A percentile compares a stretch with the other conserved stretches of the same genome.
phyloP scores from a whole-genome alignment of 306 rosid species.

The Rubus idaeus region DNA sequence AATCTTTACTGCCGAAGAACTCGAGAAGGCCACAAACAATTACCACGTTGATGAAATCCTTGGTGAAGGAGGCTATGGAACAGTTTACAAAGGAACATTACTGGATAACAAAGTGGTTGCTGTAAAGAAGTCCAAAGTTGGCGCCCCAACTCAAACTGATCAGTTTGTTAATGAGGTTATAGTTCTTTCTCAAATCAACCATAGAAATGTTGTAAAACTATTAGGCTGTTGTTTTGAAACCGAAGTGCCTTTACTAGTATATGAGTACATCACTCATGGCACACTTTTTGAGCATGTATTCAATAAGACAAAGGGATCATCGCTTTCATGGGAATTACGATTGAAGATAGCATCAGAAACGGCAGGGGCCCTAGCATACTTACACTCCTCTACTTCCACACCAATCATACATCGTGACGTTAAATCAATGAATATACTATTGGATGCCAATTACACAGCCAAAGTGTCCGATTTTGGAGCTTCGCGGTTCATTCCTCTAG shows the following conservation, averaged over 20 bases:
- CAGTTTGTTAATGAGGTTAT: conserved; percentile 30
- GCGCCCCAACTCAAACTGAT: not conserved
- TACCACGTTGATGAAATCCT: too few relatives aligned
- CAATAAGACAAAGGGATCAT: not conserved
- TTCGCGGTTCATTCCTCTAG: not conserved
- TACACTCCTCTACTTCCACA: conserved; percentile 14
- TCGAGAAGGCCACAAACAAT: too few relatives aligned
- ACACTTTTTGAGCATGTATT: conserved; percentile 12
- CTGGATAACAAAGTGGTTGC: conserved; percentile 14
- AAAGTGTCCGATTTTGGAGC: conserved; percentile 17
- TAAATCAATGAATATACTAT: conserved; percentile 15
- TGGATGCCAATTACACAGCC: not conserved
- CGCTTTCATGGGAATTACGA: conserved; percentile 21
- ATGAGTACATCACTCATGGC: conserved; percentile 21
- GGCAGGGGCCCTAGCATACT: conserved; percentile 26
- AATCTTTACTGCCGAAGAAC: too few relatives aligned
- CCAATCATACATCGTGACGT: conserved; percentile 25
- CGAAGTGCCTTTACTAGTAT: conserved; percentile 16
- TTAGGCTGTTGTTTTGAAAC: conserved; percentile 32
- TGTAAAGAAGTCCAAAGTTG: conserved; percentile 11
- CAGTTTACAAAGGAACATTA: too few relatives aligned
- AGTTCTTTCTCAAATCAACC: conserved; percentile 28
- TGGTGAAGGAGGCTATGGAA: too few relatives aligned
- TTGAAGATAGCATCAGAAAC: conserved; percentile 23
- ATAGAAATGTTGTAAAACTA: conserved; percentile 25